A percentile compares a stretch with the other conserved stretches of the same genome.
Evolutionary conservation across 306 rosid species (phyloP).

Genomic region (Fagus crenata): DNA sequence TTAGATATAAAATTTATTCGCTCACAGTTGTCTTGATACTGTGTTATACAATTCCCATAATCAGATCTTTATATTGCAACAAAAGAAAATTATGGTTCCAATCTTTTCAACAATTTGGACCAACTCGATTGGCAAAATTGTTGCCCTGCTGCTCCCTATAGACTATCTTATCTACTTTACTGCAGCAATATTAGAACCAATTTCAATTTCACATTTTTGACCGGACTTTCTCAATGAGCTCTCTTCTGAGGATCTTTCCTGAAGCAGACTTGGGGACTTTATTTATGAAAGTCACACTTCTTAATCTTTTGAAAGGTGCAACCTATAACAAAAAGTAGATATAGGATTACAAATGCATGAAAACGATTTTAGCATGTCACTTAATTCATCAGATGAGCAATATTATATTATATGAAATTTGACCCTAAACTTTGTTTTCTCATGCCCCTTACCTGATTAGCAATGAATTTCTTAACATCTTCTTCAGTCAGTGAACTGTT

Average conservation of each 20-base stretch:
- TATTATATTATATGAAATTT: not conserved
- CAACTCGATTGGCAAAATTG: not conserved
- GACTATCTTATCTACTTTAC: not conserved
- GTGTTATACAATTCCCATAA: too few relatives aligned
- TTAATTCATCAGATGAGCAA: not conserved
- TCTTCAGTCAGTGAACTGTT: constrained; percentile 76
- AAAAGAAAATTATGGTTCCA: not conserved
- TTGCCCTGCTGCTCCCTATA: not conserved
- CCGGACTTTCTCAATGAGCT: constrained; percentile 69
- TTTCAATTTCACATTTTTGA: constrained; percentile 52
- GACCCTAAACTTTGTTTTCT: not conserved
- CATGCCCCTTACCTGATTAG: constrained; percentile 53
- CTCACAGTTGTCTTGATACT: too few relatives aligned
- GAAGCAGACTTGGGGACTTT: constrained; percentile 75
- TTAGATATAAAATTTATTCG: too few relatives aligned
- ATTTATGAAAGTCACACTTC: constrained; percentile 73
- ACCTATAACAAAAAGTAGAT: constrained; percentile 49
- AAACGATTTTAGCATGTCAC: not conserved
- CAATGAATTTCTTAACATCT: constrained; percentile 60
- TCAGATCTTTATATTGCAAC: too few relatives aligned
- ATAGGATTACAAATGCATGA: not conserved
- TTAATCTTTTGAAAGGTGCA: constrained; percentile 78
- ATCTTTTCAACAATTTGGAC: not conserved
- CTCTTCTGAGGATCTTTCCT: constrained; percentile 87
- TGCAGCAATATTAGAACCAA: not conserved